These are phyloP conservation scores for Penicillium sp. DNA, from an alignment of 2,329 filamentous ascomycete genomes.

Conservation along the genomic window DNA sequence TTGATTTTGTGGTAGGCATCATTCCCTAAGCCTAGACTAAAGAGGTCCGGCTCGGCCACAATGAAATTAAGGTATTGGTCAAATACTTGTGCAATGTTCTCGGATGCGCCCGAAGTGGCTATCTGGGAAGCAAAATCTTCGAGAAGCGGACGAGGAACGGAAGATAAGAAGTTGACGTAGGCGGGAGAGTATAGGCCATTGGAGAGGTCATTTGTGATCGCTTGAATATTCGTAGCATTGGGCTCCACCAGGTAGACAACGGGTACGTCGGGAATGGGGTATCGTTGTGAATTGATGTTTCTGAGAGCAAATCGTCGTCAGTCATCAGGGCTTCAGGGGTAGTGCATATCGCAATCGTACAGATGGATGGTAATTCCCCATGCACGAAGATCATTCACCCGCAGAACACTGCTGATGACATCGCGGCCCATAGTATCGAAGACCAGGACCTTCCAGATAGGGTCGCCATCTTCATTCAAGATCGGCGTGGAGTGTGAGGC, in stretches of 20 bases:
- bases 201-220: constrained; percentile 78
- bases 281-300: constrained; percentile 72
- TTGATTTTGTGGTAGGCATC: constrained; percentile 96
- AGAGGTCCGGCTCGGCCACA: constrained; percentile 89
- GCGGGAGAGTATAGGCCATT: constrained; percentile 86
- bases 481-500: constrained; percentile 69
- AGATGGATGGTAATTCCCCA: constrained; percentile 97
- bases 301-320: constrained; percentile 41
- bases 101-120: constrained; percentile 73
- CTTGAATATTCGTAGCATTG: constrained; percentile 69
- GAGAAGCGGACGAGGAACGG: constrained; percentile 78
- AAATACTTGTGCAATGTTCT: constrained; percentile 85
- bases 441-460: constrained; percentile 95
- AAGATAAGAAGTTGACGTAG: constrained; percentile 95
- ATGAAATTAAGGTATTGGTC: constrained; percentile 98
- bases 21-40: constrained; percentile 87
- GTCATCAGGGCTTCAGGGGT: constrained; percentile 11
- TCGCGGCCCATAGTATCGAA: constrained; percentile 89
- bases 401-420: constrained; percentile 91
- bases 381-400: constrained; percentile 84
- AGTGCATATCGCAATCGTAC: constrained; percentile 45
- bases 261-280: constrained; percentile 91
- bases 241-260: constrained; percentile 96
- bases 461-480: constrained; percentile 77
- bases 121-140: constrained; percentile 93